phyloP scores from a whole-genome alignment of 495 filamentous ascomycete species.

The Hypoxylon rickii region DNA sequence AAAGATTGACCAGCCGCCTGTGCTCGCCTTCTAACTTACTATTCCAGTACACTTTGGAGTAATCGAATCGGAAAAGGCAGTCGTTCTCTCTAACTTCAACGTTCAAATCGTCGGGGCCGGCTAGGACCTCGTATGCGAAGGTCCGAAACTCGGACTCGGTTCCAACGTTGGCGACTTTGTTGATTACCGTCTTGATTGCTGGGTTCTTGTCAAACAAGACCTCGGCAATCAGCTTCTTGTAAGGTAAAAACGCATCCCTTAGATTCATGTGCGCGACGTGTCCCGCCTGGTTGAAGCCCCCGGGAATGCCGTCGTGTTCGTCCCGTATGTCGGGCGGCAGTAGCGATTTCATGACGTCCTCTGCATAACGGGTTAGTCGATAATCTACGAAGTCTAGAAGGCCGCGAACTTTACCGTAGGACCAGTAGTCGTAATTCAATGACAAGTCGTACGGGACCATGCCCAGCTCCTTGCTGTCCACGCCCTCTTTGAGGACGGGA shows the following conservation, averaged over 20 bases:
- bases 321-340: constrained; percentile 65
- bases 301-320: constrained; percentile 74
- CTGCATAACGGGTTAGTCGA: constrained; percentile 46
- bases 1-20: constrained; percentile 74
- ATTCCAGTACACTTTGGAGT: constrained; percentile 97
- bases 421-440: constrained; percentile 86
- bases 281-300: constrained; percentile 82
- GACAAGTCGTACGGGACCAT: constrained; percentile 74
- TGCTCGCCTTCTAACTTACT: constrained; percentile 87
- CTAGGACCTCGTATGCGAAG: constrained; percentile 90
- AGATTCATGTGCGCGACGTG: constrained; percentile 96
- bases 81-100: constrained; percentile 71
- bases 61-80: constrained; percentile 72
- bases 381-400: not conserved
- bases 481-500: constrained; percentile 65
- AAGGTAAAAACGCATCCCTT: constrained; percentile 74
- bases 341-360: constrained; percentile 79
- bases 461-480: constrained; percentile 65
- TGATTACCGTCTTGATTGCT: constrained; percentile 82
- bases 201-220: constrained; percentile 87
- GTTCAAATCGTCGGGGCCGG: constrained; percentile 75
- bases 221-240: constrained; percentile 80
- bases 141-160: constrained; percentile 84
- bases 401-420: constrained; percentile 61
- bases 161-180: constrained; percentile 90